Evolutionary conservation across 345 rosid species (phyloP), one percentile per base, ranked within the genome.

Genomic region (Bruguiera gymnorhiza): DNA sequence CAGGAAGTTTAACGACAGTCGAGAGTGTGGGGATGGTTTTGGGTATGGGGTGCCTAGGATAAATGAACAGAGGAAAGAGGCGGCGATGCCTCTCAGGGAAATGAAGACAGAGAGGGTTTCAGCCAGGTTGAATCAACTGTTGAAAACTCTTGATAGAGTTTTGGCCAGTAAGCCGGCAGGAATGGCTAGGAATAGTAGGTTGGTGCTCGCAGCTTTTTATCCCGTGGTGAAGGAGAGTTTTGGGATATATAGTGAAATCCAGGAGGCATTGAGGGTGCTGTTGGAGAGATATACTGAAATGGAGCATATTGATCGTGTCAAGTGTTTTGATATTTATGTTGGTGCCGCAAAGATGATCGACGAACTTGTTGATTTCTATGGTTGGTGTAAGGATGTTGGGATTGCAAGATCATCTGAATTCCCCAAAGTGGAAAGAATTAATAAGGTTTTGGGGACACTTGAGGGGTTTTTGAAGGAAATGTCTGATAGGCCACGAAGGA

Each of bases 361-460:
- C 29, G 72, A 76, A 34, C 75, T 76, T 55, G 31, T 18, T 62
- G 61, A 34, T 10, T 67, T 76, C 26, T 76, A 67, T 62, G 52
- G 19, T 55, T 76, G 80, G 80, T 71, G 80, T 37, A 76, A 71
- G 72, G 80, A 67, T 56, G 18, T 56, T 20, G 76, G 76, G 50
- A 67, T 76, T 43, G 80, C 76, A 4, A 68, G 80, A 50, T 71
- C 80, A 55, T 67, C 69, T 3, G 76, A 71, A 63, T 76, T 61
- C 31, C 73, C 80, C 48, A 56, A 68, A 62, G 76, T 76, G 67
- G 34, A 67, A 69, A 71, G 50, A 63, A 61, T 71, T 53, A 70
- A 67, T 26, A 60, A 71, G 20, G 46, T 27, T 29, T 23, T 76
- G 37, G 72, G 61, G 36, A 67, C 69, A 24, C 65, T 76, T 16